Conservation (phyloP, 2,329 filamentous ascomycete genomes). For the Fonsecaea erecta region DNA sequence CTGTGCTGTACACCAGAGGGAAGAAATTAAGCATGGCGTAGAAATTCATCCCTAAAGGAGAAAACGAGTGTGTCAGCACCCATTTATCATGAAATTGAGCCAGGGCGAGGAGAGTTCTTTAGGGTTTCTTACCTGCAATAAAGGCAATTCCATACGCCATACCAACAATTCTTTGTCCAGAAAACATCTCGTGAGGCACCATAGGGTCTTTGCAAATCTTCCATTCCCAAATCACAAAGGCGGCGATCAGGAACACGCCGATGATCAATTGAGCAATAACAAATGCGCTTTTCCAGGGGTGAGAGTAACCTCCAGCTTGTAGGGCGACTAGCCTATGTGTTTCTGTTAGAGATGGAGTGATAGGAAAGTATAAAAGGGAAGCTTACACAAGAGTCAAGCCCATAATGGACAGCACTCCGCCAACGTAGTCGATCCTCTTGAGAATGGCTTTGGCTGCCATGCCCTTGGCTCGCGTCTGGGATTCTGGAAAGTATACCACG, state of each 20-base stretch:
- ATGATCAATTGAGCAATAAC: slow-evolving; percentile 28
- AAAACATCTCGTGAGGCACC: slow-evolving; percentile 33
- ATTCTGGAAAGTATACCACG: slow-evolving; percentile 28
- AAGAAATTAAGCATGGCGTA: slow-evolving; percentile 34
- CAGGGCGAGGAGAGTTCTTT: background rate
- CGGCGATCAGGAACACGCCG: slow-evolving; percentile 23
- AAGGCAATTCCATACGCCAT: slow-evolving; percentile 34
- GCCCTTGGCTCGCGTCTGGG: slow-evolving; percentile 27
- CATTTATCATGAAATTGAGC: background rate
- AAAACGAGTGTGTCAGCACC: background rate
- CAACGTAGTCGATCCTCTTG: slow-evolving; percentile 30
- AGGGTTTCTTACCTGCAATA: slow-evolving; percentile 17
- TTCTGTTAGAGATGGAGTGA: background rate
- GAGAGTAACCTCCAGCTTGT: slow-evolving; percentile 32
- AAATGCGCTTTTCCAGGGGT: slow-evolving; percentile 31
- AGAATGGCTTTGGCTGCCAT: slow-evolving; percentile 15
- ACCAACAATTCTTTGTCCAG: slow-evolving; percentile 27
- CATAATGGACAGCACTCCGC: slow-evolving; percentile 26
- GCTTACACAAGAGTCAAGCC: slow-evolving; percentile 30
- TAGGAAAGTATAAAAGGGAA: background rate
- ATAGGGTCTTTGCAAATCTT: slow-evolving; percentile 31
- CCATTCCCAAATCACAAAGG: slow-evolving; percentile 28
- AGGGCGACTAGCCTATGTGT: slow-evolving; percentile 28
- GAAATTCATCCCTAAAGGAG: slow-evolving; percentile 31
- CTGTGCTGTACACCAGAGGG: slow-evolving; percentile 23